Evolutionary conservation across 208 protist genomes (phyloP).

Genomic region (Trypanosoma grayi): DNA sequence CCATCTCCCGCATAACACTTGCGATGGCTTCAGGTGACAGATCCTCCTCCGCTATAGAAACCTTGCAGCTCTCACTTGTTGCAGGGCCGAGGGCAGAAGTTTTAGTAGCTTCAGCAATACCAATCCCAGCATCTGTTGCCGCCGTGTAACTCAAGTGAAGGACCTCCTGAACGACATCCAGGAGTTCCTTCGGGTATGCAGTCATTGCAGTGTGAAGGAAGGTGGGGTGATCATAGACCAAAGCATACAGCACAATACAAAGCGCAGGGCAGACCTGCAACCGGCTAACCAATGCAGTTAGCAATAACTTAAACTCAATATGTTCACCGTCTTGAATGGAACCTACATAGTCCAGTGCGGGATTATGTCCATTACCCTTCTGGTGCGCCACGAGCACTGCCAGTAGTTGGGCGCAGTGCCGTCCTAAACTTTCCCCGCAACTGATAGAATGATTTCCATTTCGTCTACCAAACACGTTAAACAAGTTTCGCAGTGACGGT

Average conservation of each 20-base stretch:
- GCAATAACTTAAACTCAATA: conserved; percentile 39
- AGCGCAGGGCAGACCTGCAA: conserved; percentile 47
- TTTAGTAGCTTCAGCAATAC: background rate
- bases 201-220: conserved; percentile 49
- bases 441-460: conserved; percentile 16
- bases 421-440: conserved; percentile 39
- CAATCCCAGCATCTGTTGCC: background rate
- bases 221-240: conserved; percentile 64
- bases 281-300: conserved; percentile 32
- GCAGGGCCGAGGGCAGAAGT: background rate
- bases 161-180: conserved; percentile 43
- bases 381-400: conserved; percentile 61
- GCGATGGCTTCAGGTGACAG: conserved; percentile 29
- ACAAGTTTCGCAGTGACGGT: conserved; percentile 31
- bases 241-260: conserved; percentile 65
- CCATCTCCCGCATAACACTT: conserved; percentile 34
- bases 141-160: conserved; percentile 39
- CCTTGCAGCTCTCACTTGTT: background rate
- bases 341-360: conserved; percentile 44
- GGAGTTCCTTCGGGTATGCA: conserved; percentile 30
- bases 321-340: conserved; percentile 24
- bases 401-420: conserved; percentile 59
- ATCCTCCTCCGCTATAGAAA: conserved; percentile 22
- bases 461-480: conserved; percentile 31
- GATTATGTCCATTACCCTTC: conserved; percentile 58